Evolutionary conservation across 225 moss, liverwort and hornwort genomes (phyloP).

Genomic region (Thuidium tamariscinum): DNA sequence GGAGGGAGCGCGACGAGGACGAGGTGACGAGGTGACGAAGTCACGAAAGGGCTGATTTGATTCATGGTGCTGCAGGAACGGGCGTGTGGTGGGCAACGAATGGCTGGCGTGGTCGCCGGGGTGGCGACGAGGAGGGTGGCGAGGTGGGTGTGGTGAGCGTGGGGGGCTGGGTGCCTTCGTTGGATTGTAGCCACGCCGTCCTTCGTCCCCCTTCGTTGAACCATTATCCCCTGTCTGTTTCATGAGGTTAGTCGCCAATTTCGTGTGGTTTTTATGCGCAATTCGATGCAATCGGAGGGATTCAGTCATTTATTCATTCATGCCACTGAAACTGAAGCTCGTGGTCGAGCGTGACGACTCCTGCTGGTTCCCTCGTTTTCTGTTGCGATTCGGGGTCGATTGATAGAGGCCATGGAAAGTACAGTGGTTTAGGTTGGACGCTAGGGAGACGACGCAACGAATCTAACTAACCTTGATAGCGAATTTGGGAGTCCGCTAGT

Average conservation of each 20-base stretch:
- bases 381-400: not conserved
- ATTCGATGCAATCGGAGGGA: not conserved
- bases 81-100: not conserved
- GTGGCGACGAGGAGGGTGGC: not conserved
- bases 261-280: not conserved
- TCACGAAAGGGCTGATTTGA: not conserved
- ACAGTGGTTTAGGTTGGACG: conserved; percentile 4
- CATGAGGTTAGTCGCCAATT: conserved; percentile 10
- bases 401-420: not conserved
- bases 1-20: not conserved
- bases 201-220: conserved; percentile 24
- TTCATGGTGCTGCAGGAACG: not conserved
- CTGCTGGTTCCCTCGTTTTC: not conserved
- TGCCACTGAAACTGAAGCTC: not conserved
- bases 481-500: not conserved
- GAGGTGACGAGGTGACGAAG: not conserved
- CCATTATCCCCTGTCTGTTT: not conserved
- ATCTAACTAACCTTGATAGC: not conserved
- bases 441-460: not conserved
- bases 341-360: not conserved
- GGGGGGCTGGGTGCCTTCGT: conserved; percentile 20
- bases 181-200: conserved; percentile 10
- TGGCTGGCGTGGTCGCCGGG: not conserved
- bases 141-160: conserved; percentile 12
- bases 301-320: not conserved